Conservation (phyloP, 371 early-diverging fungal genomes). For the Mortierella sp. region DNA sequence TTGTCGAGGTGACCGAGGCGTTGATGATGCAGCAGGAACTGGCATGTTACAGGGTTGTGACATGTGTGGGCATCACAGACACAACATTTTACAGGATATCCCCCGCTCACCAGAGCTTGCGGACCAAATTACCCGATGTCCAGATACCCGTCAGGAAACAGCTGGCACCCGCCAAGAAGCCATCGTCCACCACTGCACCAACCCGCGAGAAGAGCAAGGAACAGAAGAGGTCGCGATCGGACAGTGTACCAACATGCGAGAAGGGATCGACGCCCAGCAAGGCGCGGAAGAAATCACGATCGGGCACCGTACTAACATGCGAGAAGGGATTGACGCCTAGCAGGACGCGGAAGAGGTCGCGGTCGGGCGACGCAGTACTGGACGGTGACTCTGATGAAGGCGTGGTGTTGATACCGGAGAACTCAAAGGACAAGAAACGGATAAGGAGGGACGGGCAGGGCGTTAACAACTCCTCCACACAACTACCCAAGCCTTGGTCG, state of each 20-base stretch:
- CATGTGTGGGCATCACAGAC: constrained; percentile 30
- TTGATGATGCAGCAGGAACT: constrained; percentile 17
- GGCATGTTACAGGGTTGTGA: not conserved
- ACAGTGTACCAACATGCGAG: too few relatives aligned
- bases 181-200: not conserved
- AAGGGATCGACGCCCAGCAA: not conserved
- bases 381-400: not conserved
- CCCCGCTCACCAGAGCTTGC: not conserved
- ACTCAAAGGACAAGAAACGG: not conserved
- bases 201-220: not conserved
- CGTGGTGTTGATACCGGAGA: not conserved
- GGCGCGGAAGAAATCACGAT: not conserved
- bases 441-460: not conserved
- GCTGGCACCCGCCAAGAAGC: not conserved
- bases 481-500: not conserved
- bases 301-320: not conserved
- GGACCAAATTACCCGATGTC: not conserved
- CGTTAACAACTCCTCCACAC: not conserved
- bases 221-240: not conserved
- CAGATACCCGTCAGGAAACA: not conserved
- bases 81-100: constrained; percentile 8
- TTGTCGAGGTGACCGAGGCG: constrained; percentile 11
- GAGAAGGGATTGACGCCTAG: not conserved
- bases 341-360: not conserved
- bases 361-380: not conserved